phyloP scores from a whole-genome alignment of 1,284 basidiomycete genomes.

The Pseudozyma sp. region DNA sequence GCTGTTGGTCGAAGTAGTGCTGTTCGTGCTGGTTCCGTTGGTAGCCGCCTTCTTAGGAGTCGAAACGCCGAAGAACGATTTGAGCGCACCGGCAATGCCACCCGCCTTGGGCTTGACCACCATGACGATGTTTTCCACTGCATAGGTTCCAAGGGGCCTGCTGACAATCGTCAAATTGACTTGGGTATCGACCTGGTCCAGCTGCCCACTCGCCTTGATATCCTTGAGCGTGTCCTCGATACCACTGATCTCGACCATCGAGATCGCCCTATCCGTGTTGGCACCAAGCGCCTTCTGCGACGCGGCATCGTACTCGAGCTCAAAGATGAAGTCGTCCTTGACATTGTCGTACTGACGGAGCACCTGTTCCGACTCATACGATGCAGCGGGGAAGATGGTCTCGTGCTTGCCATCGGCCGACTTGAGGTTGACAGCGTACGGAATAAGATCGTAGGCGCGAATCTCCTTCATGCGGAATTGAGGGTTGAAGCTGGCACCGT shows the following conservation, averaged over 20 bases:
- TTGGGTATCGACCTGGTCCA: conserved; percentile 58
- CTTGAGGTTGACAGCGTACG: conserved; percentile 59
- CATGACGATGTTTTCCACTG: conserved; percentile 54
- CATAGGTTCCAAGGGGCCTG: conserved; percentile 59
- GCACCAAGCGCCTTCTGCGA: conserved; percentile 37
- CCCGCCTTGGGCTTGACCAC: conserved; percentile 61
- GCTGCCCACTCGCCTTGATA: conserved; percentile 53
- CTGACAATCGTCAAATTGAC: conserved; percentile 62
- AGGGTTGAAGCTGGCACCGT: conserved; percentile 87
- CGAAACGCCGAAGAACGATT: conserved; percentile 60
- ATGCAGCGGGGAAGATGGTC: conserved; percentile 55
- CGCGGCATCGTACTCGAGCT: conserved; percentile 52
- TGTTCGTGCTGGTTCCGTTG: conserved; percentile 35
- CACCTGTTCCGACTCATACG: conserved; percentile 41
- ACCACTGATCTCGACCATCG: conserved; percentile 53
- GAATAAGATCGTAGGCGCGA: conserved; percentile 77
- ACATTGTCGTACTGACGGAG: conserved; percentile 48
- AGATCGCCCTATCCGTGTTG: conserved; percentile 35
- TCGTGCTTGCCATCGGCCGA: conserved; percentile 51
- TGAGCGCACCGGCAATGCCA: conserved; percentile 60
- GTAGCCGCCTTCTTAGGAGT: conserved; percentile 33
- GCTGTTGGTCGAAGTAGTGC: conserved; percentile 20
- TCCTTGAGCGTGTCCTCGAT: conserved; percentile 54
- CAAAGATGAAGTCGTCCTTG: conserved; percentile 58
- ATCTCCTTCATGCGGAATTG: conserved; percentile 97